A percentile compares a stretch with the other conserved stretches of the same genome.
phyloP scores from a whole-genome alignment of 352 stramenopile genomes.

The Pythium vanterpoolii region DNA sequence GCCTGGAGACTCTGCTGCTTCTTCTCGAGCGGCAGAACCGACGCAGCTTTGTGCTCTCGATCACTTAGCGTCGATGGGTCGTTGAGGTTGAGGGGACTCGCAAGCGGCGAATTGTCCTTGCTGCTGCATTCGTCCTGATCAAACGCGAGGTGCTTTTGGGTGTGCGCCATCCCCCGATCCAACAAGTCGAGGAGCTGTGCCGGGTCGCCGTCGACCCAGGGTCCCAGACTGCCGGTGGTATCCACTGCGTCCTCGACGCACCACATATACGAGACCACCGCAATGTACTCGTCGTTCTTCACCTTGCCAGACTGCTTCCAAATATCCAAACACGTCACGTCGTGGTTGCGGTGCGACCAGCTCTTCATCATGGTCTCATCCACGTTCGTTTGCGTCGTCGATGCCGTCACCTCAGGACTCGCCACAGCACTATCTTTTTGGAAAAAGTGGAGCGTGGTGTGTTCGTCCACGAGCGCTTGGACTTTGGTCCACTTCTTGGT shows the following conservation, averaged over 20 bases:
- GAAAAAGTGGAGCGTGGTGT: conserved; percentile 49
- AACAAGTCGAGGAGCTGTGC: conserved; percentile 14
- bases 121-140: conserved; percentile 17
- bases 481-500: conserved; percentile 68
- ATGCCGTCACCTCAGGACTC: conserved; percentile 2
- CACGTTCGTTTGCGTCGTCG: background rate
- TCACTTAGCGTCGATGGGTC: background rate
- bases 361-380: background rate
- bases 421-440: conserved; percentile 30
- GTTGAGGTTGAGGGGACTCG: conserved; percentile 7
- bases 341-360: conserved; percentile 40
- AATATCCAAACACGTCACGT: conserved; percentile 69
- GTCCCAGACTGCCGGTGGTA: background rate
- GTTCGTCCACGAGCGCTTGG: conserved; percentile 22
- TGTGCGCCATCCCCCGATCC: background rate
- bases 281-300: conserved; percentile 61
- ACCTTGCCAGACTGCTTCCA: conserved; percentile 65
- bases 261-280: conserved; percentile 72
- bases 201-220: conserved; percentile 11
- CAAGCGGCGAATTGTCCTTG: conserved; percentile 15
- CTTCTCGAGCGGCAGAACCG: conserved; percentile 5
- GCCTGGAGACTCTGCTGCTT: conserved; percentile 16
- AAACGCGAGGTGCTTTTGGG: conserved; percentile 17
- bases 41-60: background rate
- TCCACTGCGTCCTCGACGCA: background rate